Percentiles rank a stretch among this genome's conserved stretches.
Conservation (phyloP, 805 yeast genomes). For the Kregervanrija delftensis region DNA sequence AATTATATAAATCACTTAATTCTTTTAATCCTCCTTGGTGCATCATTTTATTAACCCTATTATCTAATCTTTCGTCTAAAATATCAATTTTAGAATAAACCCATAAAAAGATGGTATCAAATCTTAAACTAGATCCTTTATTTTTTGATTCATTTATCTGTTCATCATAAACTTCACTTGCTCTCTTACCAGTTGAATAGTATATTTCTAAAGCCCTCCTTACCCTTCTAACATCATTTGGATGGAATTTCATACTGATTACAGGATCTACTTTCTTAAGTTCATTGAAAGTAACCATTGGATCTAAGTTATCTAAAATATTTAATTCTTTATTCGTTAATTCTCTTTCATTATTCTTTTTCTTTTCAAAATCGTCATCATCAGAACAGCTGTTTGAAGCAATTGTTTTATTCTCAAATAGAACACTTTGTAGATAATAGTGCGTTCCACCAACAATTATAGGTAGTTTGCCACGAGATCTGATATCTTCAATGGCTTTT, state of each 20-base stretch:
- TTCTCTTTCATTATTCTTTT: conserved; percentile 13
- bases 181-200: conserved; percentile 54
- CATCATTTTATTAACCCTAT: conserved; percentile 81
- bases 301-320: conserved; percentile 53
- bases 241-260: conserved; percentile 80
- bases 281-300: conserved; percentile 39
- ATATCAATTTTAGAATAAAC: conserved; percentile 57
- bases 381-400: conserved; percentile 10
- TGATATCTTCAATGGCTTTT: conserved; percentile 55
- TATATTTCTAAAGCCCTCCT: conserved; percentile 76
- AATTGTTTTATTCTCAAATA: conserved; percentile 65
- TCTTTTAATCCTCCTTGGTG: conserved; percentile 62
- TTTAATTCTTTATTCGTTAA: conserved; percentile 27
- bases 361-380: conserved; percentile 6
- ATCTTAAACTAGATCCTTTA: conserved; percentile 44
- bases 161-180: conserved; percentile 62
- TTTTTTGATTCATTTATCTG: conserved; percentile 41
- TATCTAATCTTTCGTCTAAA: conserved; percentile 60
- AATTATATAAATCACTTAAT: conserved; percentile 49
- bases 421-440: conserved; percentile 74
- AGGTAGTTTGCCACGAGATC: conserved; percentile 64
- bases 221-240: conserved; percentile 76
- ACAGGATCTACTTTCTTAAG: conserved; percentile 57
- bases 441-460: conserved; percentile 95
- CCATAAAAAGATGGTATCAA: conserved; percentile 73